phyloP scores from a whole-genome alignment of 306 rosid species.

The Rosa lucieae region DNA sequence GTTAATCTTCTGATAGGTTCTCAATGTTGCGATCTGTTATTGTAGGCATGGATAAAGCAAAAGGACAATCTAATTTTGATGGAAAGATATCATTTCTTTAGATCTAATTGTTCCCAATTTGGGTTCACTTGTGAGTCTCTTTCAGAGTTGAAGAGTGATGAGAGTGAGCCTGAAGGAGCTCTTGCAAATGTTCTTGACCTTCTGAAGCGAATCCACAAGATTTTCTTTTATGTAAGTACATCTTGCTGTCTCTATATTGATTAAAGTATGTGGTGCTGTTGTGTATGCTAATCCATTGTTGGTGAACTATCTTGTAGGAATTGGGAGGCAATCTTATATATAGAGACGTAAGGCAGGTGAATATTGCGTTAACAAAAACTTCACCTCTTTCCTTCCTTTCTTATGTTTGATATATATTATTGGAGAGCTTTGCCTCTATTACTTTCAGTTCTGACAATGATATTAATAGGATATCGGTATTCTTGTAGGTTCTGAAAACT shows the following conservation, averaged over 20 bases:
- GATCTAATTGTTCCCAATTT: slow-evolving; percentile 75
- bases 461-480: neutral
- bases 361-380: neutral
- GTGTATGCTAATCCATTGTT: slow-evolving; percentile 30
- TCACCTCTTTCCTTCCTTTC: neutral
- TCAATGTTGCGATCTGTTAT: slow-evolving; percentile 12
- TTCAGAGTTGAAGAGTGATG: slow-evolving; percentile 68
- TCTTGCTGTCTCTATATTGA: slow-evolving; percentile 6
- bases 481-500: slow-evolving; percentile 54
- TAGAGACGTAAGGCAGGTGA: slow-evolving; percentile 86
- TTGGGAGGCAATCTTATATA: slow-evolving; percentile 36
- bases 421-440: neutral
- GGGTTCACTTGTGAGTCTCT: slow-evolving; percentile 74
- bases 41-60: slow-evolving; percentile 87
- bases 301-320: slow-evolving; percentile 52
- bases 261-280: slow-evolving; percentile 6
- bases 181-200: slow-evolving; percentile 66
- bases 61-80: slow-evolving; percentile 70
- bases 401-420: neutral
- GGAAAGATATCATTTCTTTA: slow-evolving; percentile 90
- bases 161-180: slow-evolving; percentile 73
- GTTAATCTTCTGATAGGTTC: slow-evolving; percentile 10
- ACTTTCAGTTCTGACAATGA: neutral
- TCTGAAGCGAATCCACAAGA: slow-evolving; percentile 62
- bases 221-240: slow-evolving; percentile 67